Evolutionary conservation across 108 stramenopile genomes (phyloP).

Genomic region (Conticribra guillardii): DNA sequence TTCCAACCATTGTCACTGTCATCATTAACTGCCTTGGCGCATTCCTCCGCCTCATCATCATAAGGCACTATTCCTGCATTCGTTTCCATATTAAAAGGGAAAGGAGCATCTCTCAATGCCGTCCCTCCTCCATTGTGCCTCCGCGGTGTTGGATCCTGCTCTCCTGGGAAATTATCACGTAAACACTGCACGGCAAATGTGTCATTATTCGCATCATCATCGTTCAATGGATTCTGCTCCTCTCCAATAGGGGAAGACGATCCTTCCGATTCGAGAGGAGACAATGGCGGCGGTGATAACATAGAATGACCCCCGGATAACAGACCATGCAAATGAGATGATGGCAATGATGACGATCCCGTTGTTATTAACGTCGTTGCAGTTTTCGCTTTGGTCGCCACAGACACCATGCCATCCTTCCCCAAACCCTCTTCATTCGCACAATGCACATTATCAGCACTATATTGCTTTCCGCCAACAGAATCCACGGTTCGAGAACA

Average conservation of each 20-base stretch:
- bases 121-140: slow-evolving; percentile 10
- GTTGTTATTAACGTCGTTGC: background rate
- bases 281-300: slow-evolving; percentile 20
- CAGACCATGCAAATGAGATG: background rate
- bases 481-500: slow-evolving; percentile 45
- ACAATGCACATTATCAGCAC: background rate
- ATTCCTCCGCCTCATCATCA: no score
- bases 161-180: background rate
- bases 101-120: background rate
- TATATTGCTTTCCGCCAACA: background rate
- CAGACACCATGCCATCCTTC: slow-evolving; percentile 1
- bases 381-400: slow-evolving; percentile 1
- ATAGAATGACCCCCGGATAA: background rate
- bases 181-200: background rate
- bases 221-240: slow-evolving; percentile 1
- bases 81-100: background rate
- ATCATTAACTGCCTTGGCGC: no score
- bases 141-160: slow-evolving; percentile 17
- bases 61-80: background rate
- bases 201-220: background rate
- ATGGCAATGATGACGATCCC: background rate
- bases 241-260: slow-evolving; percentile 10
- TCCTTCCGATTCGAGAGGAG: slow-evolving; percentile 21
- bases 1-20: background rate
- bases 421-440: no score